Conservation (phyloP, 1,139 yeast genomes). For the Geotrichum fermentans region DNA sequence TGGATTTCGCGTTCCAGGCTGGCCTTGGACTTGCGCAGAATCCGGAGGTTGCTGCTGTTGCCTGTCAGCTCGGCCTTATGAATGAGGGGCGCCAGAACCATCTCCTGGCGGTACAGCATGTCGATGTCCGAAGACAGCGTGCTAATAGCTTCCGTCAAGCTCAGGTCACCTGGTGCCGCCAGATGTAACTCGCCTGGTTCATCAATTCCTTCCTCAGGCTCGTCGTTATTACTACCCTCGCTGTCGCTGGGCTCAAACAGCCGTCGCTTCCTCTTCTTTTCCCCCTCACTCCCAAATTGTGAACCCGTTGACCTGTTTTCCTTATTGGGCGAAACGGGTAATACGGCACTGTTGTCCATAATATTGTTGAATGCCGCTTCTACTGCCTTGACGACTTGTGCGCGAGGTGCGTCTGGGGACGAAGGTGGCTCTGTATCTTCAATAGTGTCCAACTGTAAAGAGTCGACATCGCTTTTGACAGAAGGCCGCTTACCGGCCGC, state of each 20-base stretch:
- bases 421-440: slow-evolving; percentile 10
- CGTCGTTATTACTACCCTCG: slow-evolving; percentile 10
- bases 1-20: slow-evolving; percentile 67
- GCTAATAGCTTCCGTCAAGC: slow-evolving; percentile 62
- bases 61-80: slow-evolving; percentile 80
- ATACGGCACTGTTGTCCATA: slow-evolving; percentile 35
- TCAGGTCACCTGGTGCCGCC: slow-evolving; percentile 67
- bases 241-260: slow-evolving; percentile 14
- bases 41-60: slow-evolving; percentile 61
- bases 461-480: slow-evolving; percentile 11
- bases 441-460: slow-evolving; percentile 14
- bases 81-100: slow-evolving; percentile 60
- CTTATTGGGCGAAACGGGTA: slow-evolving; percentile 10
- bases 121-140: slow-evolving; percentile 55
- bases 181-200: slow-evolving; percentile 31
- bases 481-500: neutral
- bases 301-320: slow-evolving; percentile 30
- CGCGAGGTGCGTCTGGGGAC: slow-evolving; percentile 33
- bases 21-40: slow-evolving; percentile 59
- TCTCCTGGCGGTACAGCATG: slow-evolving; percentile 55
- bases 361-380: slow-evolving; percentile 68
- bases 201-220: neutral
- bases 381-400: slow-evolving; percentile 44
- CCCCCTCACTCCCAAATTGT: slow-evolving; percentile 25
- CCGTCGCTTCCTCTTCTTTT: slow-evolving; percentile 6